phyloP scores from a whole-genome alignment of 2,329 filamentous ascomycete species.

The Xylariaceae sp. region DNA sequence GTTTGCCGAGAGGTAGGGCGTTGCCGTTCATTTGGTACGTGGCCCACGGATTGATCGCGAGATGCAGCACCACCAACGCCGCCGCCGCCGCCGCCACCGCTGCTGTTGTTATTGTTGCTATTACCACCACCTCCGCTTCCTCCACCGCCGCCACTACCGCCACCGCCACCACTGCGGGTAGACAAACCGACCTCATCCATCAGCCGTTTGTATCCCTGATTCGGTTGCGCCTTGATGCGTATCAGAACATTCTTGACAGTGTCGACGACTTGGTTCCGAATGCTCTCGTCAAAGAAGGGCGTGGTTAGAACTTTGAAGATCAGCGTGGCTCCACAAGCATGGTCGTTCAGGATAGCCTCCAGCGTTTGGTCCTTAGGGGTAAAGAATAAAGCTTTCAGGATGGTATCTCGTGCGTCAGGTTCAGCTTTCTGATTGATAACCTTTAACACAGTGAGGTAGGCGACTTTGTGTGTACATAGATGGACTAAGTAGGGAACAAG shows the following conservation, averaged over 20 bases:
- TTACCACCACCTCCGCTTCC: neutral
- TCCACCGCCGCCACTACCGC: slow-evolving; percentile 15
- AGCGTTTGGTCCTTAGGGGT: slow-evolving; percentile 79
- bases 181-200: slow-evolving; percentile 98
- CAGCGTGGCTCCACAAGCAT: slow-evolving; percentile 85
- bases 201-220: slow-evolving; percentile 93
- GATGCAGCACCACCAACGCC: slow-evolving; percentile 29
- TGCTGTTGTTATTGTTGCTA: no score
- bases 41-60: slow-evolving; percentile 44
- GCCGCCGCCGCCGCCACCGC: neutral
- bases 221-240: slow-evolving; percentile 86
- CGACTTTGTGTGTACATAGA: slow-evolving; percentile 97
- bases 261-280: slow-evolving; percentile 82
- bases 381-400: slow-evolving; percentile 90
- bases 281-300: slow-evolving; percentile 91
- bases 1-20: slow-evolving; percentile 55
- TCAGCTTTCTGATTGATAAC: slow-evolving; percentile 98
- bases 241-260: slow-evolving; percentile 86
- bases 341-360: slow-evolving; percentile 86
- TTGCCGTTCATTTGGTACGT: slow-evolving; percentile 47
- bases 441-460: slow-evolving; percentile 93
- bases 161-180: slow-evolving; percentile 49
- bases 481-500: slow-evolving; percentile 91
- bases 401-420: slow-evolving; percentile 82
- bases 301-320: slow-evolving; percentile 99